Evolutionary conservation across 2,329 filamentous ascomycete species (phyloP), one percentile per base, ranked within the genome.

Genomic region (Penicillium sp.): DNA sequence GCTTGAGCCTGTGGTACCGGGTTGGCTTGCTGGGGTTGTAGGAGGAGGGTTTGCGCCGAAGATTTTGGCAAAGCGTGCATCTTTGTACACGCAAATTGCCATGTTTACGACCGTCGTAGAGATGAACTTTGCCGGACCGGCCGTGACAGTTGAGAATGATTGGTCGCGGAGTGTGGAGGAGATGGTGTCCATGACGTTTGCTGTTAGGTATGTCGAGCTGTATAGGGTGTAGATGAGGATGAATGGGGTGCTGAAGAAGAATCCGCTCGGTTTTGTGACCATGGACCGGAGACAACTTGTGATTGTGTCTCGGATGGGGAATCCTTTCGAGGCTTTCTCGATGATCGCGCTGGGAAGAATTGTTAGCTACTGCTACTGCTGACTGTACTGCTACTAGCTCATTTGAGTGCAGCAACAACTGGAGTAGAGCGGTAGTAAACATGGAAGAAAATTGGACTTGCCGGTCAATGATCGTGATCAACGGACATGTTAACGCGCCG

Each of bases 381-480:
- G 31, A 33, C 31, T 14, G 31, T 4, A 31, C 5, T 13, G 11
- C 13, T 33, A 33, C 2, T 33, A 14, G 16, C 31, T 33, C 31
- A 33, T 33, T 33, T 5, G 31, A 33, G 31, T 33, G 13, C 3
- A 19, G n/a, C 16, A 39, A 19, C 9, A 19, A 19, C 35, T 19
- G n/a, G n/a, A 19, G 35, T 9, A 19, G 35, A 39, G 5, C n/a
- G 16, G 35, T 11, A 39, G 35, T 9, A 19, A 39, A 19, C 0
- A 19, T n/a, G 2, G 7, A 10, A 3, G 7, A 31, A 27, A 39
- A 7, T 13, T n/a, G 14, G 21, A 27, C 21, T 58, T 78, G 93
- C 90, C 89, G 86, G 75, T 96, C 92, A 75, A 97, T 95, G 63
- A 95, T 88, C 37, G 89, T 90, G 61, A 96, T 93, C 39, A 96